Evolutionary conservation across 495 filamentous ascomycete species (phyloP), one percentile per base, ranked within the genome.

Genomic region (Penicillium pancosmium): DNA sequence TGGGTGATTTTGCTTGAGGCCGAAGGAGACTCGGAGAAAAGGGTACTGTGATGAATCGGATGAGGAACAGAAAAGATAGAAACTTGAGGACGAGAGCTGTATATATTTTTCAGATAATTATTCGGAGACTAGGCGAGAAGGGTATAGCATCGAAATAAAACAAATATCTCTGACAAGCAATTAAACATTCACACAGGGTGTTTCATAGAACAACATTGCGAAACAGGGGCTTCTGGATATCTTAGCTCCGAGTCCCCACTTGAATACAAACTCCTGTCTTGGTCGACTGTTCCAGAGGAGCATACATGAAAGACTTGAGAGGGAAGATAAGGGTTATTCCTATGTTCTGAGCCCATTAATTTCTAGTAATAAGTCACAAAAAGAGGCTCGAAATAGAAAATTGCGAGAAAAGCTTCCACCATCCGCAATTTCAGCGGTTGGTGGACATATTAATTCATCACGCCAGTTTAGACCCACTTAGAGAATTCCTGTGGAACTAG

Each of bases 211-310:
- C 36, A 38, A 13, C 12, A 38, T 38, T 38, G 4, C 36, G 36
- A 38, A 38, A 38, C 36, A 38, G 36, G 36, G 36, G 36, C 36
- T 38, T 38, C 36, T 38, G 36, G 36, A 38, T 38, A n/a, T n/a
- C 10, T 38, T n/a, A 38, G 15, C 36, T 38, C 15, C 12, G 15
- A 38, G 36, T 38, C 11, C 15, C 36, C 36, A 38, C 36, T n/a
- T 38, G 36, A 4, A 12, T n/a, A 38, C 12, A 5, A 38, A 38
- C 11, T 38, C 12, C 36, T 38, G 11, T 38, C 36, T 38, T 12
- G 12, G 36, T 38, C 36, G 36, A 38, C 4, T 38, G 36, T 38
- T 38, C 15, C 36, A 38, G 36, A 2, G 36, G 15, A 38, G 1
- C 27, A 31, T 31, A 31, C 5, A 31, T 31, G 4, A 31, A 31